phyloP scores from a whole-genome alignment of 768 basidiomycete genomes.

The Collybiopsis luxurians region DNA sequence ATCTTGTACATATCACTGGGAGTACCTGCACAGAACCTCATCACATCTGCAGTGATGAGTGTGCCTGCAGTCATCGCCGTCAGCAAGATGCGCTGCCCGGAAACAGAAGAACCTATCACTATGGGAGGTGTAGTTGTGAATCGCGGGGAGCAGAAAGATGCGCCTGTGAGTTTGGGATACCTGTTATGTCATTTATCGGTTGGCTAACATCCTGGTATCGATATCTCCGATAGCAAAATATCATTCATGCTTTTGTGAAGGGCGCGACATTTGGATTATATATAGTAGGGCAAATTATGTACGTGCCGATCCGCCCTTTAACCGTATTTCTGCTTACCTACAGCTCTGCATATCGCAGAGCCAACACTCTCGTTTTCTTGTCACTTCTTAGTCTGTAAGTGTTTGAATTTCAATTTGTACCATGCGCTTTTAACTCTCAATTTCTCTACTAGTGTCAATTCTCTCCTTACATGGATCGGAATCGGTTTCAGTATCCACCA shows the following conservation, averaged over 20 bases:
- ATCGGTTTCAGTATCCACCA: constrained; percentile 54
- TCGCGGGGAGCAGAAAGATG: constrained; percentile 40
- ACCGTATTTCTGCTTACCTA: constrained; percentile 5
- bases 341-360: background rate
- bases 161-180: constrained; percentile 6
- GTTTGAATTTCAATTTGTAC: no score
- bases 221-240: constrained; percentile 33
- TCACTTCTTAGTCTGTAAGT: constrained; percentile 34
- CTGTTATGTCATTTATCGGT: background rate
- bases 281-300: constrained; percentile 62
- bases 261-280: constrained; percentile 57
- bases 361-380: background rate
- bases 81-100: constrained; percentile 58
- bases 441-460: constrained; percentile 55
- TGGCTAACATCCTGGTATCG: background rate
- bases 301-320: no score
- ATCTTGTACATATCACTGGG: constrained; percentile 55
- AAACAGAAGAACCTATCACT: constrained; percentile 58
- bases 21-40: constrained; percentile 49
- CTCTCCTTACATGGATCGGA: constrained; percentile 60
- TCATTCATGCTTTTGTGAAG: constrained; percentile 57
- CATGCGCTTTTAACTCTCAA: constrained; percentile 59
- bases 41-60: constrained; percentile 64
- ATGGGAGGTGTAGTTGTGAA: constrained; percentile 55
- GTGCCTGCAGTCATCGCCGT: constrained; percentile 70